Evolutionary conservation across 1,139 yeast species (phyloP).

Genomic region (Candida buenavistaensis): DNA sequence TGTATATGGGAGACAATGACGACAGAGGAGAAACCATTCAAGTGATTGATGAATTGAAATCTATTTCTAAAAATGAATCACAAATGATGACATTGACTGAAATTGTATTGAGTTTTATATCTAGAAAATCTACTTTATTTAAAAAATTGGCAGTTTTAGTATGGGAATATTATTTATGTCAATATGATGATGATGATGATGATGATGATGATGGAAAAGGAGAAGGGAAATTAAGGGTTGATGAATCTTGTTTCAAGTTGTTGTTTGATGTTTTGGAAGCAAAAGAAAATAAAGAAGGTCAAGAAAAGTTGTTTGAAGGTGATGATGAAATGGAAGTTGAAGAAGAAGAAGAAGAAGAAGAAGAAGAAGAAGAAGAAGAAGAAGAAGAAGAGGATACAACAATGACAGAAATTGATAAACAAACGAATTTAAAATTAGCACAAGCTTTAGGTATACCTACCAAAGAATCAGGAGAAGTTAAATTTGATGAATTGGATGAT

Average conservation of each 20-base stretch:
- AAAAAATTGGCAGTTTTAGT: slow-evolving; percentile 71
- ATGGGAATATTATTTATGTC: slow-evolving; percentile 63
- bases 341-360: slow-evolving; percentile 30
- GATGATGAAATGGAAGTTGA: slow-evolving; percentile 44
- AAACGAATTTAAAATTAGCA: slow-evolving; percentile 72
- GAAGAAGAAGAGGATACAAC: slow-evolving; percentile 22
- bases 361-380: slow-evolving; percentile 27
- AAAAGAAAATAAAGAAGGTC: slow-evolving; percentile 83
- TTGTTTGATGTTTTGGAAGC: slow-evolving; percentile 69
- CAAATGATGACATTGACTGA: slow-evolving; percentile 66
- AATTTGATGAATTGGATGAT: slow-evolving; percentile 39
- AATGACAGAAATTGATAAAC: slow-evolving; percentile 59
- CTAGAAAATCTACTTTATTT: slow-evolving; percentile 70
- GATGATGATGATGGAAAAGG: too few species aligned
- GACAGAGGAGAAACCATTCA: slow-evolving; percentile 78
- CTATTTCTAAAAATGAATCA: slow-evolving; percentile 45
- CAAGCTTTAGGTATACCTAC: slow-evolving; percentile 74
- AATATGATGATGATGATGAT: slow-evolving; percentile 23
- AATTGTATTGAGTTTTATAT: slow-evolving; percentile 69
- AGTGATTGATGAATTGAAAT: slow-evolving; percentile 70
- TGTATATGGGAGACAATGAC: slow-evolving; percentile 77
- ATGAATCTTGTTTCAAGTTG: slow-evolving; percentile 52
- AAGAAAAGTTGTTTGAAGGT: slow-evolving; percentile 69
- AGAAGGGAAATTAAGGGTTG: slow-evolving; percentile 32
- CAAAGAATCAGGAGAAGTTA: slow-evolving; percentile 44